Conservation (phyloP, 805 yeast genomes). For the Myxozyma vanderwaltii region DNA sequence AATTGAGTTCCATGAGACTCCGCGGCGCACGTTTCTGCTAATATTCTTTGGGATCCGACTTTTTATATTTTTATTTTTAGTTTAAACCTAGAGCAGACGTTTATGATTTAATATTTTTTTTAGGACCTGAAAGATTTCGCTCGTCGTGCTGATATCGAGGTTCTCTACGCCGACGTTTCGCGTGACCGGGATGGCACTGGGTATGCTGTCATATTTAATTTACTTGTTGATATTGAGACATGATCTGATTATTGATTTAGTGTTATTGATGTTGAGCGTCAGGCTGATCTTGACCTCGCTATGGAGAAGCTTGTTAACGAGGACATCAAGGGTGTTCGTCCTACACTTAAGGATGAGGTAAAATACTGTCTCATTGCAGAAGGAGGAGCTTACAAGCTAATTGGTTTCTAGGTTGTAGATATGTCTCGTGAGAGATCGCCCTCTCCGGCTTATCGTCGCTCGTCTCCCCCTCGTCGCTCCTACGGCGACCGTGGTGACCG, state of each 20-base stretch:
- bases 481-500: conserved; percentile 26
- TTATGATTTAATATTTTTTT: background rate
- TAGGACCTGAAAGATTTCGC: conserved; percentile 71
- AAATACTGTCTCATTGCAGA: conserved; percentile 25
- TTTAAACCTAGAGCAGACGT: background rate
- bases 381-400: no score
- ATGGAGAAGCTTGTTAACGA: conserved; percentile 68
- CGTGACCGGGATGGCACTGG: conserved; percentile 45
- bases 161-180: conserved; percentile 44
- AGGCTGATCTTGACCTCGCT: conserved; percentile 73
- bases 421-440: conserved; percentile 37
- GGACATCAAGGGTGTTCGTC: conserved; percentile 67
- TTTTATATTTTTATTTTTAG: no score
- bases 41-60: background rate
- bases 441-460: conserved; percentile 33
- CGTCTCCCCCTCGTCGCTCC: conserved; percentile 29
- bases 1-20: background rate
- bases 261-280: conserved; percentile 45
- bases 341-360: conserved; percentile 75
- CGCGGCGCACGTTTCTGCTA: background rate
- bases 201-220: background rate
- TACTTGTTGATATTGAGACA: no score
- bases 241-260: conserved; percentile 18
- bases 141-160: conserved; percentile 58
- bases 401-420: conserved; percentile 22